Percentiles rank a stretch among this genome's conserved stretches.
phyloP scores from a whole-genome alignment of 495 filamentous ascomycete genomes.

The Xylaria telfairii region DNA sequence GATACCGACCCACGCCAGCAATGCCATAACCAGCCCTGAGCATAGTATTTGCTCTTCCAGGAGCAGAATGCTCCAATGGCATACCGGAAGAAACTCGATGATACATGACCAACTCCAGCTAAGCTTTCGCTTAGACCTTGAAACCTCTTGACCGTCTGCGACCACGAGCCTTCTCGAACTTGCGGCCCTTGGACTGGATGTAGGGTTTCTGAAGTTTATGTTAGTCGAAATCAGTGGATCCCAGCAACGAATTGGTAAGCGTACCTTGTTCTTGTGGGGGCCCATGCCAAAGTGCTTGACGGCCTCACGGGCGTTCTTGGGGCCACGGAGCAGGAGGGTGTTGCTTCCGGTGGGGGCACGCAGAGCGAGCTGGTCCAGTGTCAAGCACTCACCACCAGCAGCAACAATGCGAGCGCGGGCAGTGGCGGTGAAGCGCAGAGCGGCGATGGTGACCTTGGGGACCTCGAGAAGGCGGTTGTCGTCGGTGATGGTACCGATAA shows the following conservation, averaged over 20 bases:
- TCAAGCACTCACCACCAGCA: constrained; percentile 92
- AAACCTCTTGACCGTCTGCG: constrained; percentile 95
- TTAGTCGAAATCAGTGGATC: neutral
- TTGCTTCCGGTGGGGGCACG: constrained; percentile 92
- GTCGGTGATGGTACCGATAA: constrained; percentile 93
- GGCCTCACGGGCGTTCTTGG: constrained; percentile 96
- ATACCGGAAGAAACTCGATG: constrained; percentile 38
- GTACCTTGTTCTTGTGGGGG: constrained; percentile 94
- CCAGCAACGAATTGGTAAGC: constrained; percentile 34
- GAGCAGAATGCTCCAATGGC: constrained; percentile 33
- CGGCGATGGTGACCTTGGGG: constrained; percentile 90
- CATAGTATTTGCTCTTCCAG: constrained; percentile 33
- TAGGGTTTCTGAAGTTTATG: constrained; percentile 77
- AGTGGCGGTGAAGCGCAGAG: constrained; percentile 93
- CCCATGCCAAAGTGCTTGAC: constrained; percentile 99
- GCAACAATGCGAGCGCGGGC: constrained; percentile 90
- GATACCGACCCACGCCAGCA: constrained; percentile 46
- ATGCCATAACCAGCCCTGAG: constrained; percentile 42
- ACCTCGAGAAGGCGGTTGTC: constrained; percentile 89
- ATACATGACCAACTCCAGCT: constrained; percentile 39
- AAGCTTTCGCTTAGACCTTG: constrained; percentile 81
- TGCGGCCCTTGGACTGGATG: constrained; percentile 96
- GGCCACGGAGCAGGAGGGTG: constrained; percentile 91
- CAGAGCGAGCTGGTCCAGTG: constrained; percentile 93
- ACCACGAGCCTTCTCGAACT: constrained; percentile 98